Conservation (phyloP, 306 rosid species). For the Quercus engelmannii region DNA sequence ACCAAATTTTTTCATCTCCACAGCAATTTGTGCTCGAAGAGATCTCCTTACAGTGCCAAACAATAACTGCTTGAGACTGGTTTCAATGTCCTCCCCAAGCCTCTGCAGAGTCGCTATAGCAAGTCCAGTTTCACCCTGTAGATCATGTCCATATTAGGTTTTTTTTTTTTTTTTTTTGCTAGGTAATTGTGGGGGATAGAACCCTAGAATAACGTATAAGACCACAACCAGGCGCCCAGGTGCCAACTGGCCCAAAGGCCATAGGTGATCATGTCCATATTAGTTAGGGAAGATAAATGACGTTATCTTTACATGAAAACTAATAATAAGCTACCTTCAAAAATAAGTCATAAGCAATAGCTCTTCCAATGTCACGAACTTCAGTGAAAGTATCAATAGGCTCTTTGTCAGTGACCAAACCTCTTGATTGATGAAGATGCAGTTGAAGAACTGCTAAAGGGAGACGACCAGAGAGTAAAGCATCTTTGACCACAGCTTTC, state of each 20-base stretch:
- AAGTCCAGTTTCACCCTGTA: slow-evolving; percentile 93
- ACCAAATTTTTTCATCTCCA: slow-evolving; percentile 77
- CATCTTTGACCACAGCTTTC: slow-evolving; percentile 87
- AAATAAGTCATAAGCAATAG: slow-evolving; percentile 93
- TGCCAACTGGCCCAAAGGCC: too few relatives aligned
- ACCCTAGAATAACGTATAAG: too few relatives aligned
- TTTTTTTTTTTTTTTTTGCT: too few relatives aligned
- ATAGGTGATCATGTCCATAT: not conserved
- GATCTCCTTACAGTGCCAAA: slow-evolving; percentile 88
- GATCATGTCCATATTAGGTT: slow-evolving; percentile 8
- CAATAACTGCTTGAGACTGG: slow-evolving; percentile 78
- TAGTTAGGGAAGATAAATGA: not conserved
- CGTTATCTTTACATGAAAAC: slow-evolving; percentile 24
- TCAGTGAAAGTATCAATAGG: slow-evolving; percentile 76
- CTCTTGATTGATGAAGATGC: slow-evolving; percentile 75
- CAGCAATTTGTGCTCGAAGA: slow-evolving; percentile 68
- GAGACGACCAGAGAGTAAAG: slow-evolving; percentile 91
- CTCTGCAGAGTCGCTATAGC: slow-evolving; percentile 87
- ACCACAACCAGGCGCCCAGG: too few relatives aligned
- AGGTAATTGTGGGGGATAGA: too few relatives aligned
- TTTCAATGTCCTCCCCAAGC: slow-evolving; percentile 93
- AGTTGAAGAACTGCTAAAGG: slow-evolving; percentile 97
- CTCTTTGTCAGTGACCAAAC: slow-evolving; percentile 56
- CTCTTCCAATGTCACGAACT: slow-evolving; percentile 94
- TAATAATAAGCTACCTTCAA: slow-evolving; percentile 62